Percentiles rank a stretch among this genome's conserved stretches.
These are phyloP conservation scores for Angomonas desouzai DNA, from an alignment of 208 protist genomes.

Conservation along the genomic window DNA sequence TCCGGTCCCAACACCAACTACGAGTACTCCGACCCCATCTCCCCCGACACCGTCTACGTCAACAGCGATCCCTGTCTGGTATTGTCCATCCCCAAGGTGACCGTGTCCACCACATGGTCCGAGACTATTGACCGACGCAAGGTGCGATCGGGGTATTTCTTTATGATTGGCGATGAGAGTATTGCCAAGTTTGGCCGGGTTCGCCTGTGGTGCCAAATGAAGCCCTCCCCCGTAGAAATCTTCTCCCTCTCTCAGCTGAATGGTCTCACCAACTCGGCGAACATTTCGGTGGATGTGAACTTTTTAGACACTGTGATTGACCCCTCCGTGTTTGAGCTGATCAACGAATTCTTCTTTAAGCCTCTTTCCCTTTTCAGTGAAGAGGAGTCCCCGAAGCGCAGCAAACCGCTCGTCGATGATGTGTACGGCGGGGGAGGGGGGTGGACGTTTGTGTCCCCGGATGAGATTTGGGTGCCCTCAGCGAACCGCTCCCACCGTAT, in stretches of 20 bases:
- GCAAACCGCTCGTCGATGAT: constrained; percentile 9
- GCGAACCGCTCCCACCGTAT: constrained; percentile 12
- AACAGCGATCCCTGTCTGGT: constrained; percentile 38
- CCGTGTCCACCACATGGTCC: not conserved
- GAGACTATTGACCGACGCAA: not conserved
- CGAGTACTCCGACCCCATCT: constrained; percentile 8
- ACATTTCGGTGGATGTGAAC: constrained; percentile 31
- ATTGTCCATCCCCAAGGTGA: constrained; percentile 36
- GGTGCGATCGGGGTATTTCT: not conserved
- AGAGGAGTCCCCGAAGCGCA: constrained; percentile 1
- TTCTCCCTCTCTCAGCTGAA: constrained; percentile 43
- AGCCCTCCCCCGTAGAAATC: constrained; percentile 19
- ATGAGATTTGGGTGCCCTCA: constrained; percentile 12
- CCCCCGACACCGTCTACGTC: constrained; percentile 23
- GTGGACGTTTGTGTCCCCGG: constrained; percentile 18
- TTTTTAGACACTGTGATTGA: constrained; percentile 46
- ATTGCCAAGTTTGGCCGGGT: constrained; percentile 11
- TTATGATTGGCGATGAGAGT: not conserved
- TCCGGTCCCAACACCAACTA: not conserved
- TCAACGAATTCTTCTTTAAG: constrained; percentile 52
- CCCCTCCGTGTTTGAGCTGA: constrained; percentile 31
- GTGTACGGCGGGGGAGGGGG: not conserved
- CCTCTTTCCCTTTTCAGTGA: constrained; percentile 17
- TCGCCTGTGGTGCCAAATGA: constrained; percentile 39
- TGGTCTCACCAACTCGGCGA: constrained; percentile 26